Percentiles rank a stretch among this genome's conserved stretches.
phyloP scores from a whole-genome alignment of 129 eudicot genomes.

The Helichrysum umbraculigerum region DNA sequence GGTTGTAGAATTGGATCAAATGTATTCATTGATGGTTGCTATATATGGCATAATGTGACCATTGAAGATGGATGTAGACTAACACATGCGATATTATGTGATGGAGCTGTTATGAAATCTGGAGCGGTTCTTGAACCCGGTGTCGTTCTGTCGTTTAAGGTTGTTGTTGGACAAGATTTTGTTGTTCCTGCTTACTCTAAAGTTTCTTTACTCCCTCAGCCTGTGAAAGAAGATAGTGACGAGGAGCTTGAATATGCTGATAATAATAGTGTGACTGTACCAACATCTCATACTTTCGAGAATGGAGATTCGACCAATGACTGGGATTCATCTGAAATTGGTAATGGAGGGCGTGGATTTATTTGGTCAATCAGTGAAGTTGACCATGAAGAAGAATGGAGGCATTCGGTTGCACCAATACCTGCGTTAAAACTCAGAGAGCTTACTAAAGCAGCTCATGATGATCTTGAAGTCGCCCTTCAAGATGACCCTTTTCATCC shows the following conservation, averaged over 20 bases:
- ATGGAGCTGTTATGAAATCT: slow-evolving; percentile 71
- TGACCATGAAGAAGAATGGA: slow-evolving; percentile 81
- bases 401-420: slow-evolving; percentile 90
- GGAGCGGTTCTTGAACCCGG: slow-evolving; percentile 86
- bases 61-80: slow-evolving; percentile 83
- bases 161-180: slow-evolving; percentile 62
- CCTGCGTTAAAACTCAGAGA: slow-evolving; percentile 67
- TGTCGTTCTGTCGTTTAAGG: slow-evolving; percentile 78
- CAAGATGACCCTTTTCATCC: too few relatives aligned
- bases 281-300: slow-evolving; percentile 24
- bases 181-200: slow-evolving; percentile 89
- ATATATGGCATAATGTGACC: slow-evolving; percentile 79
- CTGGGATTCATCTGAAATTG: slow-evolving; percentile 59
- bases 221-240: slow-evolving; percentile 83
- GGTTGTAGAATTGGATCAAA: slow-evolving; percentile 77
- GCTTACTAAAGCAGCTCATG: slow-evolving; percentile 41
- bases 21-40: slow-evolving; percentile 83
- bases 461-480: slow-evolving; percentile 25
- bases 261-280: slow-evolving; percentile 43
- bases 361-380: slow-evolving; percentile 80
- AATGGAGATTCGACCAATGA: slow-evolving; percentile 42
- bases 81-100: slow-evolving; percentile 77
- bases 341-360: slow-evolving; percentile 74
- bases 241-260: slow-evolving; percentile 98
- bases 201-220: slow-evolving; percentile 83